Evolutionary conservation across 2,329 filamentous ascomycete species (phyloP).

Genomic region (Lachnellula subtilissima): DNA sequence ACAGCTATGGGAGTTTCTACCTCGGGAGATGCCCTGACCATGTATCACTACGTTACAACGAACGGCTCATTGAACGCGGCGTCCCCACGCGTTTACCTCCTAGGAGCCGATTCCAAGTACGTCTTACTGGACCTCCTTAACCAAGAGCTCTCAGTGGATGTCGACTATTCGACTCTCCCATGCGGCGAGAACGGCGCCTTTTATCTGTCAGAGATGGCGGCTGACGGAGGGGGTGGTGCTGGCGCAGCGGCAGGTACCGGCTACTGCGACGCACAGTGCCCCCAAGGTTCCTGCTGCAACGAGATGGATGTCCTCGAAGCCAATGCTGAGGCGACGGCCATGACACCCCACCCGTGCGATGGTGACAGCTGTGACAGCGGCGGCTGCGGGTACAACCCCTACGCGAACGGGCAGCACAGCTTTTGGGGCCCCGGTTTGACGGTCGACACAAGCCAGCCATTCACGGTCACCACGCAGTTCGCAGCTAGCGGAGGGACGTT

Average conservation of each 20-base stretch:
- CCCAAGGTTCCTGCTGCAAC: conserved; percentile 48
- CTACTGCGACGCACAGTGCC: conserved; percentile 58
- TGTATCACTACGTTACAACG: conserved; percentile 41
- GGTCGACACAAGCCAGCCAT: conserved; percentile 38
- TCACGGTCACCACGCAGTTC: conserved; percentile 50
- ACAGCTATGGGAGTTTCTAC: conserved; percentile 37
- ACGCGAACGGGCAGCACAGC: conserved; percentile 28
- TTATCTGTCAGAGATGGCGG: conserved; percentile 61
- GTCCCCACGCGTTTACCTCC: conserved; percentile 29
- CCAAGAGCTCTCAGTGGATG: conserved; percentile 66
- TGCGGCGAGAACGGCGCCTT: conserved; percentile 69
- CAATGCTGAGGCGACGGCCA: conserved; percentile 52
- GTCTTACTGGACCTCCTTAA: conserved; percentile 59
- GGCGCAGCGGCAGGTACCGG: conserved; percentile 53
- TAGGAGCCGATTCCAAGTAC: conserved; percentile 44
- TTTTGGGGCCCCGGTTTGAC: conserved; percentile 28
- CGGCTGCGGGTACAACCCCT: conserved; percentile 43
- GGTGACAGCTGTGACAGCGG: conserved; percentile 43
- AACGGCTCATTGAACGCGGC: conserved; percentile 35
- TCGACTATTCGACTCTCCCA: conserved; percentile 60
- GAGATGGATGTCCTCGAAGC: conserved; percentile 65
- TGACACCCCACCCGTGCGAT: conserved; percentile 54
- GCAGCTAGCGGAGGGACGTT: conserved; percentile 41
- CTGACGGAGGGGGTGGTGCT: conserved; percentile 53
- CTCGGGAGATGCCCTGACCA: conserved; percentile 34